phyloP scores from a whole-genome alignment of 2,329 filamentous ascomycete species.

The Polytolypa hystricis region DNA sequence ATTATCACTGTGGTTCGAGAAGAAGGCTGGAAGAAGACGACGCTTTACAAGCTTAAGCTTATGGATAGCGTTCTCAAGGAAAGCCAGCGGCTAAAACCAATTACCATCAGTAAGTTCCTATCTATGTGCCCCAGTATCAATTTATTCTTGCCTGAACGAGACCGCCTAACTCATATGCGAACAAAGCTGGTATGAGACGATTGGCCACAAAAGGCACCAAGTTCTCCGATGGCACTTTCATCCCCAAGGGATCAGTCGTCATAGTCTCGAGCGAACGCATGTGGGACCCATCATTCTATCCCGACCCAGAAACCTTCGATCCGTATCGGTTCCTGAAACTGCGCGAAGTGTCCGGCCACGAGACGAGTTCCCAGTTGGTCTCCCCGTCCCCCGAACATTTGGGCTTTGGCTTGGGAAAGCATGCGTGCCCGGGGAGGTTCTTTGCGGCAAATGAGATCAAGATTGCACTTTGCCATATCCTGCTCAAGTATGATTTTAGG shows the following conservation, averaged over 20 bases:
- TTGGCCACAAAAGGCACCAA: constrained; percentile 7
- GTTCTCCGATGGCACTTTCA: constrained; percentile 11
- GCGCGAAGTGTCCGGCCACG: constrained; percentile 7
- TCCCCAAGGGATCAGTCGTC: constrained; percentile 12
- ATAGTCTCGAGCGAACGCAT: constrained; percentile 10
- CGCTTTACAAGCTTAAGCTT: constrained; percentile 29
- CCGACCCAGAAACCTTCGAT: constrained; percentile 11
- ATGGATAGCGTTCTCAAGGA: constrained; percentile 36
- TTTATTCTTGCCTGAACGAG: constrained; percentile 3
- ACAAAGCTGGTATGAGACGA: constrained; percentile 9
- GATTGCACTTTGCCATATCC: constrained; percentile 20
- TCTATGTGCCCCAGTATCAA: background rate
- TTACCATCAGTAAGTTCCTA: constrained; percentile 11
- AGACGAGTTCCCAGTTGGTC: constrained; percentile 9
- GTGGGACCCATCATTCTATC: constrained; percentile 12
- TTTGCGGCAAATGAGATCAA: constrained; percentile 25
- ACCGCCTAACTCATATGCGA: constrained; percentile 11
- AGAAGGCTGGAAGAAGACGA: constrained; percentile 24
- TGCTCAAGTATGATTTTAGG: constrained; percentile 25
- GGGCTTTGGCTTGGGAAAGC: constrained; percentile 20
- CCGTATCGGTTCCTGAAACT: constrained; percentile 12
- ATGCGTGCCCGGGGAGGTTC: constrained; percentile 26
- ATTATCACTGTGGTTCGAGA: constrained; percentile 11
- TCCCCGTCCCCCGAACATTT: constrained; percentile 11
- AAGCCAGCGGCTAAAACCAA: constrained; percentile 22